Evolutionary conservation across 768 basidiomycete species (phyloP).

Genomic region (Macrocybe gigantea): DNA sequence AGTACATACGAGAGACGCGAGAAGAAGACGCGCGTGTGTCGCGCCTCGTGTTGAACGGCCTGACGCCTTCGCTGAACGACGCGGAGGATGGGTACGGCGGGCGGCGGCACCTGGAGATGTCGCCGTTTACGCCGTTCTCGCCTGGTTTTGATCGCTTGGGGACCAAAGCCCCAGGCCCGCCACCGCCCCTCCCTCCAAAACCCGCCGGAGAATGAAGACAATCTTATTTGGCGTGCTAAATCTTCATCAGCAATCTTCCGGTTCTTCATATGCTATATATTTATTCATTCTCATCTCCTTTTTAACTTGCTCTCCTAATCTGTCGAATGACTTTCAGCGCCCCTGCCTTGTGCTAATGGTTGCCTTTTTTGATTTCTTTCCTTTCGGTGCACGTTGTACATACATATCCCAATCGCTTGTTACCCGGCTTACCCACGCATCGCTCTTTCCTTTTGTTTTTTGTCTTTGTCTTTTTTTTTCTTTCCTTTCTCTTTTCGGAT

Average conservation of each 20-base stretch:
- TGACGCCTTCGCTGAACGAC: not conserved
- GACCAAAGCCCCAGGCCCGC: slow-evolving; percentile 22
- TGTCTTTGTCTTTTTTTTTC: too few species aligned
- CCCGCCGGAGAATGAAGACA: slow-evolving; percentile 19
- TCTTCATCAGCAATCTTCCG: too few species aligned
- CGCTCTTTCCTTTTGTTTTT: too few species aligned
- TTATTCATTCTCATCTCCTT: not conserved
- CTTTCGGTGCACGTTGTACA: too few species aligned
- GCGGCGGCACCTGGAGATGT: slow-evolving; percentile 24
- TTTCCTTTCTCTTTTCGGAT: too few species aligned
- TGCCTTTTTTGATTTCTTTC: too few species aligned
- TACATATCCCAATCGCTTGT: too few species aligned
- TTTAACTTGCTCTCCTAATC: too few species aligned
- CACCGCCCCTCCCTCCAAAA: slow-evolving; percentile 30
- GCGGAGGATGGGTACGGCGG: not conserved
- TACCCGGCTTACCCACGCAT: too few species aligned
- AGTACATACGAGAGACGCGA: slow-evolving; percentile 79
- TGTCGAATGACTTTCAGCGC: too few species aligned
- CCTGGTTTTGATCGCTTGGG: slow-evolving; percentile 25
- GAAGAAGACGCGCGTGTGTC: slow-evolving; percentile 64
- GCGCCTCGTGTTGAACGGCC: slow-evolving; percentile 11
- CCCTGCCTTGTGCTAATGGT: too few species aligned
- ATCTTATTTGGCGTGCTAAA: not conserved
- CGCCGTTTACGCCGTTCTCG: slow-evolving; percentile 45
- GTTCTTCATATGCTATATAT: not conserved